A percentile compares a stretch with the other conserved stretches of the same genome.
phyloP scores from a whole-genome alignment of 257 asterid genomes.

The Solanum arcanum region DNA sequence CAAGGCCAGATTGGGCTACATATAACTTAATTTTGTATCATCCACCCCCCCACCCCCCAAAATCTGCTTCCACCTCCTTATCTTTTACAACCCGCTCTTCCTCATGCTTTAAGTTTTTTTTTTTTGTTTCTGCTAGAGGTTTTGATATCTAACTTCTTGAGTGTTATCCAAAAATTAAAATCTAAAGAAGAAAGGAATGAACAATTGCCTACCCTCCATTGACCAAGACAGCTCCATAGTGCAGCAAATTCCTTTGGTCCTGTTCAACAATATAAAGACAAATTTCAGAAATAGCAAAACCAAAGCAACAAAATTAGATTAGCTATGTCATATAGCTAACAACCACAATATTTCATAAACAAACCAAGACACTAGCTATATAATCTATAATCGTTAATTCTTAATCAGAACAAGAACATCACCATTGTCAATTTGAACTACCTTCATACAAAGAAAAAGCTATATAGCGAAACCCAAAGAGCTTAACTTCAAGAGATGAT shows the following conservation, averaged over 20 bases:
- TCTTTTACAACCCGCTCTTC: background rate
- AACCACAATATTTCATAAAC: background rate
- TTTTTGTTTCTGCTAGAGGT: background rate
- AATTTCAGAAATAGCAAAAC: background rate
- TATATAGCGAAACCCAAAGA: background rate
- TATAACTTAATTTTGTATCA: background rate
- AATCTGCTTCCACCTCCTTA: background rate
- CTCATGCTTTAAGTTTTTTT: background rate
- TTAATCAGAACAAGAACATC: background rate
- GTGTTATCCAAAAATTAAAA: background rate
- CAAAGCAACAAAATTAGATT: background rate
- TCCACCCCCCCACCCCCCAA: background rate
- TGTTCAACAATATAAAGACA: conserved; percentile 5
- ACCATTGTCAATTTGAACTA: background rate
- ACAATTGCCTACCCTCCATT: conserved; percentile 58
- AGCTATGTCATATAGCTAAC: background rate
- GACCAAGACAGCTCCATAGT: conserved; percentile 74
- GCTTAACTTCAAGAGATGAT: background rate
- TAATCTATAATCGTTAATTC: background rate
- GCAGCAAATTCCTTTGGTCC: conserved; percentile 77
- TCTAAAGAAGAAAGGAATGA: background rate
- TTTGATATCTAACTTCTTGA: background rate
- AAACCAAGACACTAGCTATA: background rate
- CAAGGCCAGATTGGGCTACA: background rate
- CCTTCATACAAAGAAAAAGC: background rate